Base-by-base conservation (phyloP, 306 rosid genomes). In the Bauhinia variegata region DNA sequence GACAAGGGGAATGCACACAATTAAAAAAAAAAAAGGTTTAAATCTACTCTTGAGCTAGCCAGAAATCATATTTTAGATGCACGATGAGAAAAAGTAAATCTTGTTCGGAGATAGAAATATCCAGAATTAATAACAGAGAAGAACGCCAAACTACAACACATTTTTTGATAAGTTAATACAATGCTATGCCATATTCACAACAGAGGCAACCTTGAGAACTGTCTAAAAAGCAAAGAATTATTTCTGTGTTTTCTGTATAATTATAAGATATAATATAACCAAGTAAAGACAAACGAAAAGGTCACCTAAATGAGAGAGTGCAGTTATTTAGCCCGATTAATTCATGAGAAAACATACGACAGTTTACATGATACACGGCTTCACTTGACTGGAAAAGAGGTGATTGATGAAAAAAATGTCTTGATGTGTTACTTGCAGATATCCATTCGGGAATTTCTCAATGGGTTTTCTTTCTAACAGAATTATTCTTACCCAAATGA, bases 241-340 rank as follows among this genome's bases (percentile, higher is more conserved):
- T 32, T 67, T 71, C 48, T 48, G 51, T 53, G 11, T 5, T 50
- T 54, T 51, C 13, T 2, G 52, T 37, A 70, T 51, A 36, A 14
- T 17, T 34, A 62, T 7, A 44, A 5, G 28, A 37, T 3, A 15
- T 53, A 46, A n/a, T 44, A 17, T 34, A 70, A 41, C 1, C 16
- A 38, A 38, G 11, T 38, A 17, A 6, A 6, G 16, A 12, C 16
- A 16, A 36, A 2, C 5, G 31, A 36, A 11, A n/a, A 48, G 61
- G 41, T 23, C 28, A 61, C 56, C 28, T 31, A 56, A 47, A 23
- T 23, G 28, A 23, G 28, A 23, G 2, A 23, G 28, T 23, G 28
- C 28, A 23, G 28, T 2, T 23, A 23, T 23, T 23, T 23, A 23
- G 28, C 28, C 28, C 28, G 28, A 23, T 23, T 1, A 23, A 23